Percentiles rank a stretch among this genome's conserved stretches.
Conservation (phyloP, 1,284 basidiomycete genomes). For the Sanghuangporus weigelae region DNA sequence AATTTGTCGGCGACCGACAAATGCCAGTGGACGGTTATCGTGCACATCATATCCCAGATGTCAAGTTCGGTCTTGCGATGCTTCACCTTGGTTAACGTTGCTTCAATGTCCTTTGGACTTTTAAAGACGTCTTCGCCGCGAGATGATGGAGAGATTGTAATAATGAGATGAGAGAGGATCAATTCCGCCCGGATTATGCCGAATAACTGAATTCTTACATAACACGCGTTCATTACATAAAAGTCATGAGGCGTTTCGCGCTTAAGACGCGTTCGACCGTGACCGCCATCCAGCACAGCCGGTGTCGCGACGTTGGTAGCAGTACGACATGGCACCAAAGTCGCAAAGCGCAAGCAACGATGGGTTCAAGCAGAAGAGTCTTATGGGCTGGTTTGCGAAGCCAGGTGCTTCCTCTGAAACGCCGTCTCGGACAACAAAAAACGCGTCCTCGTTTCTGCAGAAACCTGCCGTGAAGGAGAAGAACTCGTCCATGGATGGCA, state of each 20-base stretch:
- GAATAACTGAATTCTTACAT: background rate
- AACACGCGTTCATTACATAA: constrained; percentile 1
- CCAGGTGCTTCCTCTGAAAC: background rate
- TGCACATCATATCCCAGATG: too few species aligned
- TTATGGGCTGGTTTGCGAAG: constrained; percentile 65
- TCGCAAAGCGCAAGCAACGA: background rate
- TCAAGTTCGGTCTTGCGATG: too few species aligned
- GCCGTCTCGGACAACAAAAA: constrained; percentile 5
- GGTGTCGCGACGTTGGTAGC: background rate
- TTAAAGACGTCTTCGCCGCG: too few species aligned
- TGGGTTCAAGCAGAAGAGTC: constrained; percentile 63
- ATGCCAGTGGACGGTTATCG: too few species aligned
- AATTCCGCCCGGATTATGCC: background rate
- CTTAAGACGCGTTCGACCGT: background rate
- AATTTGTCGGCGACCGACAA: too few species aligned
- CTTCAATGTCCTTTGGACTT: too few species aligned
- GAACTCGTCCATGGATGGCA: constrained; percentile 25
- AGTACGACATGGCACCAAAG: constrained; percentile 10
- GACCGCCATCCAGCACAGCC: background rate
- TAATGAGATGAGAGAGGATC: too few species aligned
- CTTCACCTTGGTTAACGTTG: too few species aligned
- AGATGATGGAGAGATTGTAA: too few species aligned
- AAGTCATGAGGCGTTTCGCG: background rate
- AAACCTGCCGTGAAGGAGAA: constrained; percentile 24
- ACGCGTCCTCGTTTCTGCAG: constrained; percentile 23